These are phyloP conservation scores for Penicillium expansum DNA, from an alignment of 2,329 filamentous ascomycete genomes.

Conservation along the genomic window DNA sequence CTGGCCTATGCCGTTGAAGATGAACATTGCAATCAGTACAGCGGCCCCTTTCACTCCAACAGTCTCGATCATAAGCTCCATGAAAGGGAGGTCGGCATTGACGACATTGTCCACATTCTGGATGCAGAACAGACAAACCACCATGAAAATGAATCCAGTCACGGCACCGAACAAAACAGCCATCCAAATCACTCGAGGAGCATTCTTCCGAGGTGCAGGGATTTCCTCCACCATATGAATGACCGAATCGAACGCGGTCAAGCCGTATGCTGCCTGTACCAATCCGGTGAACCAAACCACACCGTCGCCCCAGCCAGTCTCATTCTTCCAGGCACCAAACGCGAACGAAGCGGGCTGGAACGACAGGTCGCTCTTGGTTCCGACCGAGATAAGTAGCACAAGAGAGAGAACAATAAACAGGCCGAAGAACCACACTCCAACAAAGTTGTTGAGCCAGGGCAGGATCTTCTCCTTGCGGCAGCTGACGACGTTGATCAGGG, in stretches of 20 bases:
- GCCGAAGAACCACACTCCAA: slow-evolving; percentile 53
- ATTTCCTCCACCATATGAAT: slow-evolving; percentile 61
- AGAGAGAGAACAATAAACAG: slow-evolving; percentile 55
- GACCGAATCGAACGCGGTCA: slow-evolving; percentile 58
- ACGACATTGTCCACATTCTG: slow-evolving; percentile 47
- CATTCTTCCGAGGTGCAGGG: slow-evolving; percentile 51
- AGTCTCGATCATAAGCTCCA: slow-evolving; percentile 47
- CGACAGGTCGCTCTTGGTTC: slow-evolving; percentile 42
- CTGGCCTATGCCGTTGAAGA: slow-evolving; percentile 56
- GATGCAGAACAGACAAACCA: slow-evolving; percentile 53
- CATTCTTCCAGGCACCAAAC: slow-evolving; percentile 53
- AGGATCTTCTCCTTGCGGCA: slow-evolving; percentile 51
- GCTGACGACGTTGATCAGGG: slow-evolving; percentile 51
- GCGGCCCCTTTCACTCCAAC: slow-evolving; percentile 45
- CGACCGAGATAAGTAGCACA: slow-evolving; percentile 54
- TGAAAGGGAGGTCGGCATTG: slow-evolving; percentile 48
- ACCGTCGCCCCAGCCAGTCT: slow-evolving; percentile 54
- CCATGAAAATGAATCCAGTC: slow-evolving; percentile 53
- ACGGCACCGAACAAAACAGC: slow-evolving; percentile 51
- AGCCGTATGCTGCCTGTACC: slow-evolving; percentile 56
- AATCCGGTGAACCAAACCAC: slow-evolving; percentile 60
- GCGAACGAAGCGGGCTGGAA: slow-evolving; percentile 54
- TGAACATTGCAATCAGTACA: slow-evolving; percentile 54
- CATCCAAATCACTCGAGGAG: slow-evolving; percentile 53
- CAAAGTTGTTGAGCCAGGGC: slow-evolving; percentile 57